Evolutionary conservation across 768 basidiomycete species (phyloP), one percentile per base, ranked within the genome.

Genomic region (Panaeolus papilionaceus): DNA sequence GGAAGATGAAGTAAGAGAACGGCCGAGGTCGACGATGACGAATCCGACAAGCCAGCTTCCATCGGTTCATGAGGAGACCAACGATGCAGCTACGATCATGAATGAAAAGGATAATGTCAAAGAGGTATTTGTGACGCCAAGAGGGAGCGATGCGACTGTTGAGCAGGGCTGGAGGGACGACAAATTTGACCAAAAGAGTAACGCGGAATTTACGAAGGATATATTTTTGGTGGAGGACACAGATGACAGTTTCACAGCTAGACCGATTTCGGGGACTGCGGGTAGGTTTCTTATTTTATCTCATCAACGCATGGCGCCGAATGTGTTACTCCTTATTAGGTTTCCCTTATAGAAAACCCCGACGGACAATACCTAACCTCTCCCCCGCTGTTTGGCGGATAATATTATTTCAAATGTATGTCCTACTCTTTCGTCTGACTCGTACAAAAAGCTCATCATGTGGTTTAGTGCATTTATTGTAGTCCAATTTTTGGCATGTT

Each of bases 351-450:
- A 64, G 71, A 45, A 76, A 70, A 62, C 66, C 68, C 18, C 75
- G 71, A 61, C 77, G 71, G 44, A 74, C 72, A 28, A 74, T 74
- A 54, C 78, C 78, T 2, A 79, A 72, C 61, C 76, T 87, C 26
- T 72, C 79, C 3, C 80, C 83, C 18, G 76, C 81, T 9, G 82
- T 89, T 28, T 86, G 84, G 83, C 79, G 83, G 39, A 73, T 89
- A 4, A 80, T 90, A 54, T 63, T 84, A 38, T 89, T 89, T 70
- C 89, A 90, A 75, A 71, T 87, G 85, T 87, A 75, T 61, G 82
- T 71, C 26, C 23, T 42, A 66, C 38, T 18, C 16, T 66, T 37
- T 63, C 26, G 16, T 33, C 45, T 47, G 64, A 23, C 37, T 16
- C 62, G 64, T 14, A 63, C 7, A 62, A 33, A 33, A 33, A 33